Evolutionary conservation across 2,329 filamentous ascomycete species (phyloP).

Genomic region (Pseudogymnoascus sp.): DNA sequence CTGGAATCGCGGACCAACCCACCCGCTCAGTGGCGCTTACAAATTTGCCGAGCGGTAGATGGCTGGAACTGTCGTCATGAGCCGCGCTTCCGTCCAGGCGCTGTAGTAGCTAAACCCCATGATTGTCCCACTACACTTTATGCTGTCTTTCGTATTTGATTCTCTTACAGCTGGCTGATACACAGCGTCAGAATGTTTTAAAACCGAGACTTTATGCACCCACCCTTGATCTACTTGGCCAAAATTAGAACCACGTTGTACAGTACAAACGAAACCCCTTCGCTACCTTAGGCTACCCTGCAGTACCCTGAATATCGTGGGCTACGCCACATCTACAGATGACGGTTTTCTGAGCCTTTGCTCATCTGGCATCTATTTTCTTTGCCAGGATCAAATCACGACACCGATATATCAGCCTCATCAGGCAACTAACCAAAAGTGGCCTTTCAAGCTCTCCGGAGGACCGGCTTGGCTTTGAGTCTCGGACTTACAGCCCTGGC

Average conservation of each 20-base stretch:
- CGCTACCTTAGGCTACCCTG: conserved; percentile 3
- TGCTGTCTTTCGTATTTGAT: neutral
- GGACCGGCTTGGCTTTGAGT: conserved; percentile 47
- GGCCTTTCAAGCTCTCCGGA: conserved; percentile 48
- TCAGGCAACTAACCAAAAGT: conserved; percentile 31
- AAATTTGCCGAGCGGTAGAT: conserved; percentile 5
- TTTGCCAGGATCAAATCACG: neutral
- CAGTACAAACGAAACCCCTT: neutral
- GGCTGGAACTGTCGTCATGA: conserved; percentile 1
- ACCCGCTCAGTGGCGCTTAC: neutral
- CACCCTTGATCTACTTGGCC: neutral
- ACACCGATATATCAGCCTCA: neutral
- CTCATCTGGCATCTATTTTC: neutral
- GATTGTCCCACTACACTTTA: neutral
- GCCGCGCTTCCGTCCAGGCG: conserved; percentile 1
- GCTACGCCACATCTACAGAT: conserved; percentile 1
- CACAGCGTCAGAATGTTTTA: neutral
- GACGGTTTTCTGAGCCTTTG: neutral
- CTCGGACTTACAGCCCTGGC: conserved; percentile 50
- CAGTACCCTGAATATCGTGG: conserved; percentile 1
- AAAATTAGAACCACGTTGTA: conserved; percentile 3
- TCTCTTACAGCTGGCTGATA: neutral
- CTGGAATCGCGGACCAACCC: neutral
- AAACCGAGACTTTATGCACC: neutral
- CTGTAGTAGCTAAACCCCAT: neutral